These are phyloP conservation scores for Senecio squalidus DNA, from an alignment of 140 eudicot species.

Conservation along the genomic window DNA sequence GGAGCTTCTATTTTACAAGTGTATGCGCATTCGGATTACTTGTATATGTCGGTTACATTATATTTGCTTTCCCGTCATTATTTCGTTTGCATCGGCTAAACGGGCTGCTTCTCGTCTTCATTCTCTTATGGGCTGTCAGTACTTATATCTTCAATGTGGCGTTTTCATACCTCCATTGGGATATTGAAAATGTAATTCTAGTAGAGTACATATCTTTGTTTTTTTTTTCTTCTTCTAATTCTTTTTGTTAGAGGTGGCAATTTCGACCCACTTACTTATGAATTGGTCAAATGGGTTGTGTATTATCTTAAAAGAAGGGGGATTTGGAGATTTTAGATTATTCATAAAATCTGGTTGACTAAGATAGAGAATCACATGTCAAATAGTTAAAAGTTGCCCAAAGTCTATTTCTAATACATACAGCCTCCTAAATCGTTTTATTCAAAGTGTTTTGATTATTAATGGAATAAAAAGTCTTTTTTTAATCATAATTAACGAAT, in stretches of 20 bases:
- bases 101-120: constrained; percentile 53
- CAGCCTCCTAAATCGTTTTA: neutral
- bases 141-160: constrained; percentile 64
- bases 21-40: constrained; percentile 66
- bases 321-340: too few species aligned
- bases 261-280: neutral
- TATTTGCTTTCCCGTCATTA: constrained; percentile 56
- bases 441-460: neutral
- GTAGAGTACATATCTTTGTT: neutral
- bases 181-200: constrained; percentile 40
- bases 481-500: neutral
- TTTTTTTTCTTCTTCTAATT: neutral
- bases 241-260: neutral
- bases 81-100: constrained; percentile 56
- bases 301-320: neutral
- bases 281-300: neutral
- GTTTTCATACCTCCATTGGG: constrained; percentile 39
- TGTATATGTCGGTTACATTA: constrained; percentile 64
- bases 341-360: too few species aligned
- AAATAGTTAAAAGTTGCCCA: neutral
- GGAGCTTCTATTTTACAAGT: constrained; percentile 75
- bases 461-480: neutral
- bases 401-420: neutral
- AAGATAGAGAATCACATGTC: neutral
- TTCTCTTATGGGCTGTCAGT: constrained; percentile 64